phyloP scores from a whole-genome alignment of 352 stramenopile species.

The Thraustotheca clavata region DNA sequence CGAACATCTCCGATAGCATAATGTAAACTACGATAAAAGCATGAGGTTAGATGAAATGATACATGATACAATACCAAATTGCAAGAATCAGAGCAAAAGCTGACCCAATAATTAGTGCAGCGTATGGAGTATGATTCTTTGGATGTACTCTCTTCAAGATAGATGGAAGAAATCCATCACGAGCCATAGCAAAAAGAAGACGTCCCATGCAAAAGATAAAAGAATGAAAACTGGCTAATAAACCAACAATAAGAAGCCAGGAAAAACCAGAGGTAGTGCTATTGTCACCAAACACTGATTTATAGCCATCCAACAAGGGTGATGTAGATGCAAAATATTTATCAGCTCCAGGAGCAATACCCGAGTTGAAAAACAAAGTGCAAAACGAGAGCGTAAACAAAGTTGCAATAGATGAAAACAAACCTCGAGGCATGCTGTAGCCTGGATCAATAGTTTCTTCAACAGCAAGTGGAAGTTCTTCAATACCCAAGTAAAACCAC shows the following conservation, averaged over 20 bases:
- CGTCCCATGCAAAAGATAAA: conserved; percentile 76
- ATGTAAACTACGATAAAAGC: conserved; percentile 27
- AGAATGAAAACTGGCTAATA: conserved; percentile 62
- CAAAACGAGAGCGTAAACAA: conserved; percentile 43
- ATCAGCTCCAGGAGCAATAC: conserved; percentile 42
- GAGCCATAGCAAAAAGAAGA: conserved; percentile 52
- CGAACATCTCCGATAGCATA: conserved; percentile 49
- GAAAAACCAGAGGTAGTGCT: conserved; percentile 53
- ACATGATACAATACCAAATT: conserved; percentile 21
- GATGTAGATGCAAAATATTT: conserved; percentile 36
- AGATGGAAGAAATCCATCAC: conserved; percentile 46
- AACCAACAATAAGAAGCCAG: conserved; percentile 52
- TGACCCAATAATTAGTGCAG: conserved; percentile 43
- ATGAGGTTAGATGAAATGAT: background rate
- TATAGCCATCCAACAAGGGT: conserved; percentile 47
- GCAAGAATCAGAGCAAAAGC: conserved; percentile 36
- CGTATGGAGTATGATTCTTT: conserved; percentile 40
- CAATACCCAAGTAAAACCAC: conserved; percentile 67
- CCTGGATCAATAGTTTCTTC: conserved; percentile 57
- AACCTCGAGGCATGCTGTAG: conserved; percentile 47
- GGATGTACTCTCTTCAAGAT: conserved; percentile 40
- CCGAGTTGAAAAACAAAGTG: conserved; percentile 57
- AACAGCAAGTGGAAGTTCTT: conserved; percentile 50
- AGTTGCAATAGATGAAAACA: conserved; percentile 48
- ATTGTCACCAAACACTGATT: conserved; percentile 63